Evolutionary conservation across 1,284 basidiomycete species (phyloP).

Genomic region (Pseudozyma hubeiensis): DNA sequence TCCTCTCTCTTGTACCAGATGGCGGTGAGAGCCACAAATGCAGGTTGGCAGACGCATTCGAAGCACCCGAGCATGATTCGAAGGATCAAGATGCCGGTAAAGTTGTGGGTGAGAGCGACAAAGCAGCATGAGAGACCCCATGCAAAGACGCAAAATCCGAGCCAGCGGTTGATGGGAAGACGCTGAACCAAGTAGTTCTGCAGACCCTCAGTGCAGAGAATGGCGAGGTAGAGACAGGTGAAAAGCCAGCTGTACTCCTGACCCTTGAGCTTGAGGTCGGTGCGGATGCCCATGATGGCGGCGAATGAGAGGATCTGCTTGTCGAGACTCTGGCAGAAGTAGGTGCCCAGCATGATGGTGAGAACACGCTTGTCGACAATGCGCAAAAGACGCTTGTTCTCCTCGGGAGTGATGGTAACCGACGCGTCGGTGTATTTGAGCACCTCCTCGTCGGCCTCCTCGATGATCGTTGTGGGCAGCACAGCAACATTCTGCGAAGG

Average conservation of each 20-base stretch:
- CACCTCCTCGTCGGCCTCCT: conserved; percentile 47
- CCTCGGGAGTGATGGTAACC: conserved; percentile 42
- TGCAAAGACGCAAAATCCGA: conserved; percentile 44
- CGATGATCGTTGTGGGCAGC: conserved; percentile 40
- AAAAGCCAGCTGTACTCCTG: conserved; percentile 62
- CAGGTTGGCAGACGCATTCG: conserved; percentile 60
- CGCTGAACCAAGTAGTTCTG: conserved; percentile 57
- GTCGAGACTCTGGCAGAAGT: conserved; percentile 73
- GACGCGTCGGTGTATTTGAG: conserved; percentile 36
- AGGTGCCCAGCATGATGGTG: conserved; percentile 74
- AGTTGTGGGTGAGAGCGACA: conserved; percentile 55
- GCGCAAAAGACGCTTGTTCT: conserved; percentile 65
- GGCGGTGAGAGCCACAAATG: conserved; percentile 53
- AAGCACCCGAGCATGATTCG: conserved; percentile 63
- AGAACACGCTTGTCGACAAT: conserved; percentile 74
- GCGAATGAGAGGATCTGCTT: conserved; percentile 74
- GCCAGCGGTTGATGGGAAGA: conserved; percentile 55
- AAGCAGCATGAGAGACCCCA: conserved; percentile 54
- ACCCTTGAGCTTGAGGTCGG: conserved; percentile 58
- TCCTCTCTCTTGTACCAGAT: conserved; percentile 54
- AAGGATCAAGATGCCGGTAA: conserved; percentile 49
- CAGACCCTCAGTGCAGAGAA: conserved; percentile 47
- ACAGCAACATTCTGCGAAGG: conserved; percentile 27
- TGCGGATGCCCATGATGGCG: conserved; percentile 73
- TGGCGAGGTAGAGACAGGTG: conserved; percentile 62